These are phyloP conservation scores for Cydonia oblonga DNA, from an alignment of 331 rosid species.

Conservation along the genomic window DNA sequence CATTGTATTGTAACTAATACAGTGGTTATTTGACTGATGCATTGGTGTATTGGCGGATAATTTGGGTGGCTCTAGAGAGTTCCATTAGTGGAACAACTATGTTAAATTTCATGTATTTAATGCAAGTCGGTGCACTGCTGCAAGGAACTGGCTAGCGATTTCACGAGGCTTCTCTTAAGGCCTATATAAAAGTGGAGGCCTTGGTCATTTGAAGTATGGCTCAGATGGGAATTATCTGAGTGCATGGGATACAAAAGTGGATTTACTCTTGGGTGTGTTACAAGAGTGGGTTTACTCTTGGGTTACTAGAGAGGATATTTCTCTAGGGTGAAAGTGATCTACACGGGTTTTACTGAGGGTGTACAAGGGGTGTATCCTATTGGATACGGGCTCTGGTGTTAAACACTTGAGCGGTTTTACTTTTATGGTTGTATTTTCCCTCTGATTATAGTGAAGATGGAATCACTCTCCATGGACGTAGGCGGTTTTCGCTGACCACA, in stretches of 20 bases:
- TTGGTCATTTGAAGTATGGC: background rate
- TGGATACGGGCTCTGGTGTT: background rate
- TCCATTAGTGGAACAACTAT: background rate
- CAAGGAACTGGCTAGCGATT: background rate
- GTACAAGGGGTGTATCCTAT: background rate
- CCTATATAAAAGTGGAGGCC: background rate
- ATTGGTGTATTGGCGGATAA: background rate
- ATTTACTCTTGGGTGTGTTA: background rate
- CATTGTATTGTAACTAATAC: background rate
- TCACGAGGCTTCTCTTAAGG: background rate
- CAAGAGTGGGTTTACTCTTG: background rate
- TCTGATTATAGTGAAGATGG: background rate
- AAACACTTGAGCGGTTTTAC: no score
- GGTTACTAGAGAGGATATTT: background rate
- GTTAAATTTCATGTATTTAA: background rate
- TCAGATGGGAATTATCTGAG: background rate
- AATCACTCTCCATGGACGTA: background rate
- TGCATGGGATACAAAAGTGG: background rate
- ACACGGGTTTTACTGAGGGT: background rate
- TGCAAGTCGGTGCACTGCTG: background rate
- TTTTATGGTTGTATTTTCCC: background rate
- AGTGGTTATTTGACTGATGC: background rate
- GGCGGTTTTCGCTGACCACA: background rate
- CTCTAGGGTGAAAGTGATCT: background rate
- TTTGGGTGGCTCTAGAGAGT: background rate